Evolutionary conservation across 2,329 filamentous ascomycete genomes (phyloP).

Genomic region (Aspergillus arachidicola): DNA sequence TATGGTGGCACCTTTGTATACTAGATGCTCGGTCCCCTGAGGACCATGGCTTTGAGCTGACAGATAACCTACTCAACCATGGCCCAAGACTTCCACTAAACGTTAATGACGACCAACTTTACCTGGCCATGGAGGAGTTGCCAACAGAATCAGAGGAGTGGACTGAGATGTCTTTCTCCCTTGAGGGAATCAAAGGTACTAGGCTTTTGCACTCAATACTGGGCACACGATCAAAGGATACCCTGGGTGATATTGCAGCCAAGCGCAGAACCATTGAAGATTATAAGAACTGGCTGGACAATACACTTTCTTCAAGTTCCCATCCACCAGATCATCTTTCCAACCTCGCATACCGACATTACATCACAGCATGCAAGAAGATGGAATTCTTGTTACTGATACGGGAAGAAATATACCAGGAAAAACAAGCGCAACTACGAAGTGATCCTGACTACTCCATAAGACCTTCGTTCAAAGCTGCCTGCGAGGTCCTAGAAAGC

Average conservation of each 20-base stretch:
- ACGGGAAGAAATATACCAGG: neutral
- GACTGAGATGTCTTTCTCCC: slow-evolving; percentile 2
- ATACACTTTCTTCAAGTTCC: neutral
- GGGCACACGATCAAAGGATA: neutral
- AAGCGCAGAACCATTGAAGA: neutral
- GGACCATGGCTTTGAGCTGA: slow-evolving; percentile 2
- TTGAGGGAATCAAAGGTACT: neutral
- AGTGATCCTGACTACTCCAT: too few species aligned
- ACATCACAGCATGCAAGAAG: neutral
- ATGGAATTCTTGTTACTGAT: slow-evolving; percentile 1
- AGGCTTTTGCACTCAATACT: neutral
- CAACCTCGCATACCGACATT: neutral
- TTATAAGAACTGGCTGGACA: neutral
- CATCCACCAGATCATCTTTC: neutral
- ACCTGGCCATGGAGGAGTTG: neutral
- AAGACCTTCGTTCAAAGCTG: neutral
- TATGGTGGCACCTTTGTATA: neutral
- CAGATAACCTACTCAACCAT: neutral
- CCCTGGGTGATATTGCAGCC: neutral
- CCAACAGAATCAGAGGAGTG: neutral
- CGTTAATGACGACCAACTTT: neutral
- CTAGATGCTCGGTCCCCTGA: neutral
- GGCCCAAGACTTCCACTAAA: slow-evolving; percentile 1
- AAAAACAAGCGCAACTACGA: neutral
- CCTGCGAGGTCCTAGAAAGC: neutral